A percentile compares a stretch with the other conserved stretches of the same genome.
These are phyloP conservation scores for Wickerhamiella galacta DNA, from an alignment of 805 yeast species.

Conservation along the genomic window DNA sequence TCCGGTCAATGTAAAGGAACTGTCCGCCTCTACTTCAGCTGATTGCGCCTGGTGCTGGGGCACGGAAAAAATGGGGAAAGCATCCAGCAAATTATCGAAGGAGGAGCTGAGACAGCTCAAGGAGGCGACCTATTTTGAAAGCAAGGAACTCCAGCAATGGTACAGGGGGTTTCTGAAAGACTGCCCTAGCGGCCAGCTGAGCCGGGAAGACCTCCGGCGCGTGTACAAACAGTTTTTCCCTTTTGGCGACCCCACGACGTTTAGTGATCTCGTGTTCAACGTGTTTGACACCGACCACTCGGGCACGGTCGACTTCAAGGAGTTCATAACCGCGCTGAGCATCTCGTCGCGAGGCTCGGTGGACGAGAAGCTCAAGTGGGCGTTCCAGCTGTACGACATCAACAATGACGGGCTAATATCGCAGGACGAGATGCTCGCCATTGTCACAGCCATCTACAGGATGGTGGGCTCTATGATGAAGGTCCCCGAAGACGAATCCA, in stretches of 20 bases:
- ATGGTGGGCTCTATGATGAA: constrained; percentile 94
- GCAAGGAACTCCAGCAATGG: constrained; percentile 95
- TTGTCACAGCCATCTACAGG: constrained; percentile 71
- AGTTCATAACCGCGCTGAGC: constrained; percentile 75
- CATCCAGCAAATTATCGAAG: constrained; percentile 79
- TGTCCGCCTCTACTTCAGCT: no score
- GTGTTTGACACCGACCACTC: constrained; percentile 72
- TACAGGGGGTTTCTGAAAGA: constrained; percentile 89
- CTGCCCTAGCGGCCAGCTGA: constrained; percentile 79
- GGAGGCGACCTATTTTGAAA: constrained; percentile 78
- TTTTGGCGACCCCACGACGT: constrained; percentile 90
- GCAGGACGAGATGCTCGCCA: constrained; percentile 62
- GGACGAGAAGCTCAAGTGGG: constrained; percentile 79
- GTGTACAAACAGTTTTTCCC: constrained; percentile 96
- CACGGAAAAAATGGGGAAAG: constrained; percentile 92
- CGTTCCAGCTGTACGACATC: constrained; percentile 73
- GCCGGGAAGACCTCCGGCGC: constrained; percentile 74
- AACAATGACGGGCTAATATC: constrained; percentile 62
- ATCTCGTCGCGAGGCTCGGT: constrained; percentile 72
- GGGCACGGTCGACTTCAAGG: constrained; percentile 79
- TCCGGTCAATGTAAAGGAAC: no score
- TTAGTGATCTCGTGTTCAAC: constrained; percentile 72
- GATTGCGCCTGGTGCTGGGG: no score
- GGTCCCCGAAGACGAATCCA: constrained; percentile 71
- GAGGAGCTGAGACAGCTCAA: constrained; percentile 75